phyloP scores from a whole-genome alignment of 2,329 filamentous ascomycete species.

The Neofusicoccum sp. region DNA sequence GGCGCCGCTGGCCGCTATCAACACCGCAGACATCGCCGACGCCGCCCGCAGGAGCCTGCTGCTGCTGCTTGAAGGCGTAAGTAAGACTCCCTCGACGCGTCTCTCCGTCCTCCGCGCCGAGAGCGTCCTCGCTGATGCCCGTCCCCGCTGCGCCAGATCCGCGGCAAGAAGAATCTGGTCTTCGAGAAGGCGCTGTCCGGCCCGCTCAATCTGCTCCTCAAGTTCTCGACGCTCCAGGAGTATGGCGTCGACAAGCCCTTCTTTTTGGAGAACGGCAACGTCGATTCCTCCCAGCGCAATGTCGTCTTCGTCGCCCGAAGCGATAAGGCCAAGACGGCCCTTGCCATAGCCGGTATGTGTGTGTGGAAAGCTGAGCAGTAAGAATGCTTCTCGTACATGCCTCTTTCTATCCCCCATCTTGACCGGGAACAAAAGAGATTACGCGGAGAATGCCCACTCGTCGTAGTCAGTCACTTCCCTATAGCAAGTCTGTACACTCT shows the following conservation, averaged over 20 bases:
- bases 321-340: constrained; percentile 80
- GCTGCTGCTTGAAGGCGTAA: constrained; percentile 89
- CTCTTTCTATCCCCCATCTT: background rate
- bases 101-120: background rate
- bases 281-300: constrained; percentile 91
- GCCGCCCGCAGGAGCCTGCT: constrained; percentile 87
- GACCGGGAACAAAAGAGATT: constrained; percentile 62
- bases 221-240: constrained; percentile 91
- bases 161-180: constrained; percentile 97
- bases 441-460: constrained; percentile 54
- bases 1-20: constrained; percentile 69
- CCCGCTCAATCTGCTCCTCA: constrained; percentile 85
- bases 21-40: constrained; percentile 71
- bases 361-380: constrained; percentile 17
- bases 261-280: constrained; percentile 91
- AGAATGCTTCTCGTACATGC: background rate
- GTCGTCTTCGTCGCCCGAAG: constrained; percentile 90
- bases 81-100: constrained; percentile 48
- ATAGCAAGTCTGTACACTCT: constrained; percentile 38
- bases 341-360: constrained; percentile 77
- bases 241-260: constrained; percentile 98
- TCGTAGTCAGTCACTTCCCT: constrained; percentile 58
- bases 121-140: background rate
- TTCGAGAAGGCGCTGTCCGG: constrained; percentile 89
- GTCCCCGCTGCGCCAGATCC: constrained; percentile 62